Evolutionary conservation across 768 basidiomycete species (phyloP).

Genomic region (Trichaptum fuscoviolaceum): DNA sequence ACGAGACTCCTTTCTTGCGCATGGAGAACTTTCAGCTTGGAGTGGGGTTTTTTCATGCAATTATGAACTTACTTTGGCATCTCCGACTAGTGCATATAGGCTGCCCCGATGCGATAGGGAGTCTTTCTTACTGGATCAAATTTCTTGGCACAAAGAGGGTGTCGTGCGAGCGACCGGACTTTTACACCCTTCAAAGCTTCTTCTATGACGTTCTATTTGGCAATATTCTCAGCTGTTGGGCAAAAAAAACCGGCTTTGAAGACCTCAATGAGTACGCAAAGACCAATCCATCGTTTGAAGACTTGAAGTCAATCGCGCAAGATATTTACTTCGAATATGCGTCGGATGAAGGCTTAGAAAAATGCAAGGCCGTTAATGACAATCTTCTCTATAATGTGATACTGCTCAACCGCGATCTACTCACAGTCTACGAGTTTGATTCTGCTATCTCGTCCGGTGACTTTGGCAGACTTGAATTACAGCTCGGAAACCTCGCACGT

Average conservation of each 20-base stretch:
- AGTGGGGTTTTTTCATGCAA: neutral
- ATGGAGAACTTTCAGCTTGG: conserved; percentile 5
- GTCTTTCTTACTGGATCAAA: neutral
- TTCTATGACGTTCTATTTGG: neutral
- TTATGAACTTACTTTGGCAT: neutral
- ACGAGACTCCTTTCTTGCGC: neutral
- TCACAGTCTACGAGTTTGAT: neutral
- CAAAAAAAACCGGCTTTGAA: neutral
- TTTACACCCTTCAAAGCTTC: neutral
- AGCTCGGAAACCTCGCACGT: neutral
- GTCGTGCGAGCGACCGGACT: neutral
- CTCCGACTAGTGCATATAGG: neutral
- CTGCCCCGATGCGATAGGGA: neutral
- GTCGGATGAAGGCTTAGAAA: neutral
- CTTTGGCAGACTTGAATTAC: neutral
- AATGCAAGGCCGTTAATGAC: neutral
- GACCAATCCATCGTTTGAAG: neutral
- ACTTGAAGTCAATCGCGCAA: neutral
- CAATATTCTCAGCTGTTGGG: neutral
- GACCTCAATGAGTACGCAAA: neutral
- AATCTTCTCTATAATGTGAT: neutral
- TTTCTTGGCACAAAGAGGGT: neutral
- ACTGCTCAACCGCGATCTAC: conserved; percentile 1
- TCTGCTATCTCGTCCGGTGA: neutral
- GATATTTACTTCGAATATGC: neutral